Base-by-base conservation (phyloP, 1,284 basidiomycete species). In the Peniophora sp. region DNA sequence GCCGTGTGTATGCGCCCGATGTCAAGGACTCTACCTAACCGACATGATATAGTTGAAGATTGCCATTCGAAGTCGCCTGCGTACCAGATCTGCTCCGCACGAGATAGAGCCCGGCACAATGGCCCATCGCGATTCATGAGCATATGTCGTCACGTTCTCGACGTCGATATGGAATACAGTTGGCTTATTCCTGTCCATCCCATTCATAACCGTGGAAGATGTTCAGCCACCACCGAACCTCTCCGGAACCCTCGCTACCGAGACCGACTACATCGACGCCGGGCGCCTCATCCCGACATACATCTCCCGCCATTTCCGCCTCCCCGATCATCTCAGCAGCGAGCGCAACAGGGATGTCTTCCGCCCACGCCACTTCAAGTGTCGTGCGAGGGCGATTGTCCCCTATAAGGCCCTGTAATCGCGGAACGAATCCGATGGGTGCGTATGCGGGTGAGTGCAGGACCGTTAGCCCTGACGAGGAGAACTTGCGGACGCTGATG, bases 361-460 rank as follows among this genome's bases (percentile, higher is more conserved):
- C 90, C 50, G 78, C 73, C 35, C 71, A 67, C 1, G 88, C 83
- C 32, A 93, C 74, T 47, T 90, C 78, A 48, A 84, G 69, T 2
- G 77, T 77, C 1, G 78, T 81, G 55, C 69, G 73, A 14, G 75
- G 70, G 5, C 67, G 64, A 9, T 54, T 60, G 60, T 51, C 20
- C 12, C 32, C 34, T 24, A 90, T 64, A 43, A 77, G 66, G 1
- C 74, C 68, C 1, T 78, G 71, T 1, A 94, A 69, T 1, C 91
- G 79, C 5, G 76, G 69, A 0, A 82, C 69, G 60, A 95, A 90
- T 0, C 82, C 74, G 0, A 72, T 68, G 37, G 76, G 76, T 0
- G 85, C 76, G 65, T 82, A 94, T 0, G 73, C 71, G 1, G 93
- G 90, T 0, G 88, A 92, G 64, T 96, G 90, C 0, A 98, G 74